Conservation (phyloP, 495 filamentous ascomycete species). For the Talaromyces trachyspermus region DNA sequence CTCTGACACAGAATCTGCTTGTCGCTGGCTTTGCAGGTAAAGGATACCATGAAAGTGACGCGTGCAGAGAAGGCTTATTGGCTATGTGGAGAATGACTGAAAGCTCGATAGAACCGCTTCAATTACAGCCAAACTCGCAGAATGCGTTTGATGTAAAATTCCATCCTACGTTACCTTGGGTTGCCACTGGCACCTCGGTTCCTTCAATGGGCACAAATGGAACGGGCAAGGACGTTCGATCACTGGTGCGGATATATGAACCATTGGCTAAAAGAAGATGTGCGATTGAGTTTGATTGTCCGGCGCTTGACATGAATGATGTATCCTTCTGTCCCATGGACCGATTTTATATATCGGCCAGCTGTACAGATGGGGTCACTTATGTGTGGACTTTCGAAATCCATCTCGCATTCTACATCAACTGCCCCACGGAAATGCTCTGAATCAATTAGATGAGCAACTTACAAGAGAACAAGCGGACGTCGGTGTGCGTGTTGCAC, state of each 20-base stretch:
- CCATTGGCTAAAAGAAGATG: constrained; percentile 19
- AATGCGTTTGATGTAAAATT: constrained; percentile 78
- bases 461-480: constrained; percentile 59
- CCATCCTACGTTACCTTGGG: constrained; percentile 54
- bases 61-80: constrained; percentile 57
- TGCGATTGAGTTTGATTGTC: constrained; percentile 52
- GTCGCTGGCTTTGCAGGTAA: constrained; percentile 71
- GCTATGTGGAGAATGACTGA: constrained; percentile 61
- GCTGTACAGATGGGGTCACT: constrained; percentile 74
- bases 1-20: constrained; percentile 47
- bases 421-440: constrained; percentile 60
- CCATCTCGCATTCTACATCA: constrained; percentile 51
- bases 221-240: constrained; percentile 30
- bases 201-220: constrained; percentile 11
- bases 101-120: constrained; percentile 36
- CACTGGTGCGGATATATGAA: constrained; percentile 48
- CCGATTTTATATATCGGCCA: constrained; percentile 62
- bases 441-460: constrained; percentile 52
- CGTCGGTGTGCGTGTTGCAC: constrained; percentile 70
- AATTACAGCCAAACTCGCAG: constrained; percentile 44
- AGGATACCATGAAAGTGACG: constrained; percentile 45
- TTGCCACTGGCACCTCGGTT: constrained; percentile 56
- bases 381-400: constrained; percentile 76
- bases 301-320: constrained; percentile 82
- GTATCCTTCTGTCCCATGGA: constrained; percentile 47